Evolutionary conservation across 2,329 filamentous ascomycete species (phyloP).

Genomic region (Atkinsonella texensis): DNA sequence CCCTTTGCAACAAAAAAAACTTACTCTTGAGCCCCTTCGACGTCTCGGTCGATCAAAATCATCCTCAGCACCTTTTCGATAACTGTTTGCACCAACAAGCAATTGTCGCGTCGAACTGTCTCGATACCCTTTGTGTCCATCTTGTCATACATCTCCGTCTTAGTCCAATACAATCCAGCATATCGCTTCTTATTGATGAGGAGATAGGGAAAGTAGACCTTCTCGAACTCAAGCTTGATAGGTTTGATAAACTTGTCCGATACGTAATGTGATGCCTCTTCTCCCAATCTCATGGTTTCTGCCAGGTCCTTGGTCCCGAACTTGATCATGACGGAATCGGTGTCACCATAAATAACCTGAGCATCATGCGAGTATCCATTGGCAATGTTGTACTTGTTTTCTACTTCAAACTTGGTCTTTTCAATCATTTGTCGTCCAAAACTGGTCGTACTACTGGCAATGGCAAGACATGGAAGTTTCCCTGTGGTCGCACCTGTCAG

Average conservation of each 20-base stretch:
- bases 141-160: slow-evolving; percentile 89
- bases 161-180: slow-evolving; percentile 95
- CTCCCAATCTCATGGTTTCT: slow-evolving; percentile 88
- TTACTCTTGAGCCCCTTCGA: slow-evolving; percentile 86
- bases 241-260: slow-evolving; percentile 90
- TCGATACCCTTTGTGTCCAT: slow-evolving; percentile 99
- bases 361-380: slow-evolving; percentile 94
- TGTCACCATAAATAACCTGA: slow-evolving; percentile 96
- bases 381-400: slow-evolving; percentile 75
- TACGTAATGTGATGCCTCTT: slow-evolving; percentile 80
- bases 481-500: slow-evolving; percentile 91
- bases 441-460: slow-evolving; percentile 92
- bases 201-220: slow-evolving; percentile 95
- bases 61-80: slow-evolving; percentile 94
- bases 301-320: slow-evolving; percentile 81
- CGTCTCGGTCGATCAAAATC: slow-evolving; percentile 87
- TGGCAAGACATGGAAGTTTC: slow-evolving; percentile 87
- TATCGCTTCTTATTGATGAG: slow-evolving; percentile 99
- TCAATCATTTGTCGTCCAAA: slow-evolving; percentile 99
- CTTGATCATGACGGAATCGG: slow-evolving; percentile 99
- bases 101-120: slow-evolving; percentile 94
- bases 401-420: slow-evolving; percentile 92
- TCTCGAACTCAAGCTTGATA: slow-evolving; percentile 98
- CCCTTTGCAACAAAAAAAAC: slow-evolving; percentile 17
- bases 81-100: slow-evolving; percentile 85